Evolutionary conservation across 345 rosid genomes (phyloP).

Genomic region (Bruguiera parviflora): DNA sequence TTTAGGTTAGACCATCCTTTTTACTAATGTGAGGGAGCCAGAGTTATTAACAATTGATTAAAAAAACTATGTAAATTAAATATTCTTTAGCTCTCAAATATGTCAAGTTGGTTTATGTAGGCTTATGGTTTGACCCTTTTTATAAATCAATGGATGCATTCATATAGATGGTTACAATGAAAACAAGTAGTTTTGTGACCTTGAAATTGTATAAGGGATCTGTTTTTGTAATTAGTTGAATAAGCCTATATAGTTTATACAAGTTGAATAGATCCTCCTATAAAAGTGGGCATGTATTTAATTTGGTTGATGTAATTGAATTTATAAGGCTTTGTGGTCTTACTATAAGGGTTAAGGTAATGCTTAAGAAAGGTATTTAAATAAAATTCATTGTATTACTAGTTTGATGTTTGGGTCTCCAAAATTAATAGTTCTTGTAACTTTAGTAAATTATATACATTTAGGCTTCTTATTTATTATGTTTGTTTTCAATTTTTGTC

Average conservation of each 20-base stretch:
- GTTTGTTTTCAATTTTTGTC: too few relatives aligned
- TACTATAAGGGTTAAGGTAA: conserved; percentile 75
- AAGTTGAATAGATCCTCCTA: conserved; percentile 83
- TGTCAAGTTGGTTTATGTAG: conserved; percentile 87
- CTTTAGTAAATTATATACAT: too few relatives aligned
- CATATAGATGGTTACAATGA: conserved; percentile 74
- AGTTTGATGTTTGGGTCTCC: too few relatives aligned
- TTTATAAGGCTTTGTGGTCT: conserved; percentile 75
- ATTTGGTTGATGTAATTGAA: conserved; percentile 91
- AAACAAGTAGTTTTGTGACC: conserved; percentile 65
- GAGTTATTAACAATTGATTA: conserved; percentile 82
- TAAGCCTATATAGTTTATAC: conserved; percentile 69
- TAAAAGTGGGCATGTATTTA: conserved; percentile 71
- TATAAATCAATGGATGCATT: conserved; percentile 77
- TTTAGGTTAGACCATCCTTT: conserved; percentile 94
- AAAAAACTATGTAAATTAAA: conserved; percentile 76
- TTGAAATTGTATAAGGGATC: conserved; percentile 85
- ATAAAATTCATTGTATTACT: conserved; percentile 5
- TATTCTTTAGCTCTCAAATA: conserved; percentile 74
- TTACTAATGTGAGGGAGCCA: conserved; percentile 63
- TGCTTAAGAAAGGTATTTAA: conserved; percentile 59
- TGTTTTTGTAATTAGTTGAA: conserved; percentile 51
- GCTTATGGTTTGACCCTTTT: conserved; percentile 89
- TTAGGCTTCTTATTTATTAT: too few relatives aligned
- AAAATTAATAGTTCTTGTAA: too few relatives aligned